Evolutionary conservation across 2,329 filamentous ascomycete species (phyloP), one percentile per base, ranked within the genome.

Genomic region (Aspergillus fijiensis): DNA sequence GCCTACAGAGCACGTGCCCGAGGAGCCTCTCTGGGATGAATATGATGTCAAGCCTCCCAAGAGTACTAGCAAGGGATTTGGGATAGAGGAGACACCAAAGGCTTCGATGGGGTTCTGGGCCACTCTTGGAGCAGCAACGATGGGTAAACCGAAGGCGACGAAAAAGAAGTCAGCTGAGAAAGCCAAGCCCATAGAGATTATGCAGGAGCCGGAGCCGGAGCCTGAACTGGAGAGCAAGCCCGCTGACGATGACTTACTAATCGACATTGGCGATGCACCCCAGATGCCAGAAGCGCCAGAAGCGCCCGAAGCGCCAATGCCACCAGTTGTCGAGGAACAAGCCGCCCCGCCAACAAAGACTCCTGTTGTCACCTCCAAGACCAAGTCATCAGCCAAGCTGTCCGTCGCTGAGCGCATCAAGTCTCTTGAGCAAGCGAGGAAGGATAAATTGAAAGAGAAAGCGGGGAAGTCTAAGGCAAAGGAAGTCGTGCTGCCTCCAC

Each of bases 331-430:
- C 64, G 75, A 78, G 59, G 74, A 79, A 69, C 70, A 69, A 65
- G 70, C 73, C 66, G 74, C 76, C 67, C 74, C 75, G 63, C 73
- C 77, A 60, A 79, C 79, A 67, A 72, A 78, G 65, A 72, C 74
- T 51, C 52, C 57, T 60, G 61, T 42, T 61, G 57, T 55, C 62
- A 65, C 62, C 57, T 77, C 74, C 57, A 79, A 77, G 62, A 67
- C 76, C 53, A 80, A 79, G 67, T 68, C 74, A 60, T 60, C 74
- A 23, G 72, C 67, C 51, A 80, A 79, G 65, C 74, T 77, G 14
- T 81, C 77, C 52, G 77, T 86, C 48, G 79, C 81, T 16, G 84
- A 86, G 64, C 81, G 81, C 65, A 81, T 86, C 73, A 84, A 77
- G 63, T 71, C 70, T 25, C 72, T 82, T 42, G 80, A 81, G 59